Evolutionary conservation across 371 early-diverging fungal species (phyloP), one percentile per base, ranked within the genome.

Genomic region (Nematocida displodere): DNA sequence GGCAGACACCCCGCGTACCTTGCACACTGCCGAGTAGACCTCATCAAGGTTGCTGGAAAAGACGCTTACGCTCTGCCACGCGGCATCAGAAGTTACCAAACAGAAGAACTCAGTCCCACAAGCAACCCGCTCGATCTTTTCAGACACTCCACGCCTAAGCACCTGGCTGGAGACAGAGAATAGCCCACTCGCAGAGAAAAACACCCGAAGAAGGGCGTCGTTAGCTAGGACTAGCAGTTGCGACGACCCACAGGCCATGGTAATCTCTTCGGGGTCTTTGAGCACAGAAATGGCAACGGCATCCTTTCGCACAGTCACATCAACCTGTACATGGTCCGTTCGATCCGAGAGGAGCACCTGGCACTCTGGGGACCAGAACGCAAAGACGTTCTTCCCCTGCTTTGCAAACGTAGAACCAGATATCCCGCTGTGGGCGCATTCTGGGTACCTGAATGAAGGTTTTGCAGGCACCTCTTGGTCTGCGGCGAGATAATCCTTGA

Each of bases 351-450:
- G 77, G 26, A 24, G 47, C 1, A 17, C 56, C 13, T 17, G 58
- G 58, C 75, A 71, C 59, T 58, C 59, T 4, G 75, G 22, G 11
- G 75, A 42, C 75, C 75, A 71, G 31, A 33, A 62, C 3, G 36
- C 24, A 1, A 71, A 20, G 13, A 15, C 44, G 0, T 36, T 56
- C 22, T 47, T 22, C 5, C 44, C 56, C 1, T 59, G 29, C 4
- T 24, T 53, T 15, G 28, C 15, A 7, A 13, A 31, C 0, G 61
- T 34, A 56, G 75, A 53, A 17, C 68, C 68, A 20, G 36, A 44
- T 13, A 68, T 50, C 15, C 28, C 39, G 37, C 59, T 68, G 26
- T 46, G 5, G 8, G 49, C 28, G 36, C 68, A 68, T 33, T 56
- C 58, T 31, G 13, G 46, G 28, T 58, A 58, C 34, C 28, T 52